Conservation (phyloP, 441 rosid genomes). For the Theobroma grandiflorum region DNA sequence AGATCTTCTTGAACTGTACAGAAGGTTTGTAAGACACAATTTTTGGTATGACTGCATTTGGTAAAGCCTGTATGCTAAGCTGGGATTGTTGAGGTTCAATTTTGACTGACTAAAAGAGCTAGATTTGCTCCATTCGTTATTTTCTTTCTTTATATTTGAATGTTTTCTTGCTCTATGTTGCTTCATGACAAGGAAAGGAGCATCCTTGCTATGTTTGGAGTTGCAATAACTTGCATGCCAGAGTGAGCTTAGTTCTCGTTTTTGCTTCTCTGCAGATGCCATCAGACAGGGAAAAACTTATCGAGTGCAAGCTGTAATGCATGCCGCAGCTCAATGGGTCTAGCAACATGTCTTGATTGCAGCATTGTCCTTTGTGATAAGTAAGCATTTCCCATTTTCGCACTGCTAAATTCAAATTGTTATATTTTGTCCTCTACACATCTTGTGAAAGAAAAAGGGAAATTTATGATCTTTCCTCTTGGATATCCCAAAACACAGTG, state of each 20-base stretch:
- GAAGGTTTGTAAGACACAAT: slow-evolving; percentile 49
- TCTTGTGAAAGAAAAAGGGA: neutral
- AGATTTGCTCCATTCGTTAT: neutral
- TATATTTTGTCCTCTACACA: neutral
- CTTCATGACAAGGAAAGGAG: neutral
- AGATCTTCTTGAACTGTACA: slow-evolving; percentile 65
- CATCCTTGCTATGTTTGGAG: neutral
- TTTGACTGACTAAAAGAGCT: neutral
- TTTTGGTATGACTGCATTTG: neutral
- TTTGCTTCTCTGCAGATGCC: slow-evolving; percentile 56
- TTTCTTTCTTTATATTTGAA: neutral
- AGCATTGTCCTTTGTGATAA: slow-evolving; percentile 63
- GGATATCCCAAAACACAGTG: slow-evolving; percentile 45
- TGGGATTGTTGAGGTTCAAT: slow-evolving; percentile 11
- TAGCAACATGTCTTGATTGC: slow-evolving; percentile 78
- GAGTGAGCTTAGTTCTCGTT: neutral
- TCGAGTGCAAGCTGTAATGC: slow-evolving; percentile 57
- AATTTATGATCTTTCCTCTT: slow-evolving; percentile 26
- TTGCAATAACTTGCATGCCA: neutral
- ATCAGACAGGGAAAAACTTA: slow-evolving; percentile 52
- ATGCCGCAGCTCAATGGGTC: slow-evolving; percentile 55
- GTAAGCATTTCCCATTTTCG: slow-evolving; percentile 40
- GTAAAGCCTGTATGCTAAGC: neutral
- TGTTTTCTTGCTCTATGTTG: neutral
- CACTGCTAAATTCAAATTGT: neutral